Base-by-base conservation (phyloP, 352 stramenopile genomes). In the Pythium grandisporangium region DNA sequence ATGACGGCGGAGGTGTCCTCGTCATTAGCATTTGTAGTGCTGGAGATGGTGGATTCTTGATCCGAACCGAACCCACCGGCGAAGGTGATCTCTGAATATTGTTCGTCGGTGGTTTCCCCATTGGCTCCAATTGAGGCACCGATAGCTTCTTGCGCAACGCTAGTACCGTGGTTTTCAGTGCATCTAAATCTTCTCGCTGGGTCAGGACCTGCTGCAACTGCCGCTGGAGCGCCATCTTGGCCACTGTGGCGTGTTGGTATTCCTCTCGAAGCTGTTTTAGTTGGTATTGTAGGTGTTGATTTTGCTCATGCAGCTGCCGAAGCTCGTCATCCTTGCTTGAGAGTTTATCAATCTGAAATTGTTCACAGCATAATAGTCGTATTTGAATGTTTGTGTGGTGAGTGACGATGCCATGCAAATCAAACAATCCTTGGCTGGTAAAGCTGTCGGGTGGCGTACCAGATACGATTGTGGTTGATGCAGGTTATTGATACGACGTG, bases 291-390 rank as follows among this genome's bases (percentile, higher is more conserved):
- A 63, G 21, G 25, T 80, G 56, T 1, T 55, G 23, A 3, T 45
- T 47, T 10, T 42, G 50, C 7, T 37, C 22, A 2, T 58, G 45
- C 13, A 59, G 55, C n/a, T 42, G 37, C 29, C 64, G 42, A 2
- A 86, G 42, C 35, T 84, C 71, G 8, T 56, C 37, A 23, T 85
- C 68, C 34, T 67, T 63, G 2, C 50, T 32, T 4, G 41, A 41
- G 16, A 89, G 53, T 45, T 84, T 86, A 17, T 84, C 69, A 20
- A 90, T 79, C 72, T 89, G 37, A n/a, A n/a, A n/a, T n/a, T n/a
- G n/a, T n/a, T n/a, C n/a, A n/a, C n/a, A n/a, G n/a, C n/a, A n/a
- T n/a, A n/a, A n/a, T n/a, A n/a, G n/a, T n/a, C n/a, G n/a, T n/a
- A n/a, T n/a, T n/a, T n/a, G n/a, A n/a, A n/a, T n/a, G n/a, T n/a